Base-by-base conservation (phyloP, 1,284 basidiomycete species). In the Trichosporon inkin region DNA sequence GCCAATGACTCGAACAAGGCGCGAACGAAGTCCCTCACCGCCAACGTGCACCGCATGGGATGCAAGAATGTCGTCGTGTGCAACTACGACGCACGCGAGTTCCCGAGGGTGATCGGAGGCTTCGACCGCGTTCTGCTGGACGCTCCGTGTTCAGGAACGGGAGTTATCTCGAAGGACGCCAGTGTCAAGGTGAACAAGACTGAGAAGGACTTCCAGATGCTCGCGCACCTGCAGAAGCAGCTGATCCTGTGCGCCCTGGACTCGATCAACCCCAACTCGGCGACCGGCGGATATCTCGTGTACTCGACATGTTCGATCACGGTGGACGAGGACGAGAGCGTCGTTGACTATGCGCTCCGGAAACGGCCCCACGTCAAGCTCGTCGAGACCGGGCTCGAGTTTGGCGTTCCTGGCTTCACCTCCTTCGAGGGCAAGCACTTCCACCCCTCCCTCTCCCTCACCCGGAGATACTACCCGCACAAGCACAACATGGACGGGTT, bases 251-350 rank as follows among this genome's bases (percentile, higher is more conserved):
- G 95, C 76, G 96, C 95, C 3, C 93, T 99, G 74, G 96, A 99
- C 82, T 95, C 92, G 61, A 88, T 97, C 60, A 88, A 87, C 67
- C 86, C 94, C 10, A 86, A 88, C 59, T 95, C 92, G 2, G 86
- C 89, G 68, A 92, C 90, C 0, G 96, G 96, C 13, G 95, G 93
- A 22, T 94, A 89, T 77, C 81, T 99, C 67, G 95, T 99, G 61
- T 99, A 99, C 81, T 98, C 94, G 56, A 99, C 96, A 0, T 99
- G 96, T 77, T 98, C 94, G 7, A 92, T 99, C 51, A 97, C 90
- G 4, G 90, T 97, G 2, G 96, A 99, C 71, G 96, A 99, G 81
- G 94, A 99, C 81, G 96, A 99, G 79, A 87, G 91, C 5, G 95
- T 99, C 16, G 92, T 99, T 17, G 91, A 98, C 78, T 99, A 99